Evolutionary conservation across 2,329 filamentous ascomycete species (phyloP).

Genomic region (Fusarium robinianum): DNA sequence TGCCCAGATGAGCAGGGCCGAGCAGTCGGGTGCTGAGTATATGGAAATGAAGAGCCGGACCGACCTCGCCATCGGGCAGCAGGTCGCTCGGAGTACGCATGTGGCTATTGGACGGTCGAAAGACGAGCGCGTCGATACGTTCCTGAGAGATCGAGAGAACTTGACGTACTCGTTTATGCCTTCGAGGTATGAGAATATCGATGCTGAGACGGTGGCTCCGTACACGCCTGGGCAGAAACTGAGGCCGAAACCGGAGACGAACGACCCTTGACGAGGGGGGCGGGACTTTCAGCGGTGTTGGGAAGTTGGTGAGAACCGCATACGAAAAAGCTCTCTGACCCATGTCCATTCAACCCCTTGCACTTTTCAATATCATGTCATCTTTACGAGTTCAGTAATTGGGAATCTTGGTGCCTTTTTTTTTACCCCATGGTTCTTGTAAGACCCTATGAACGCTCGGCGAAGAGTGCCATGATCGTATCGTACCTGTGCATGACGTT

Average conservation of each 20-base stretch:
- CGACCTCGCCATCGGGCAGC: slow-evolving; percentile 65
- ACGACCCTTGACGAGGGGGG: too few species aligned
- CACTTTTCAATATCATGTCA: too few species aligned
- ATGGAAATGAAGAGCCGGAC: slow-evolving; percentile 70
- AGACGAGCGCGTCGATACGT: slow-evolving; percentile 74
- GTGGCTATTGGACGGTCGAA: slow-evolving; percentile 57
- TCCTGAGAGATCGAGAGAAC: slow-evolving; percentile 73
- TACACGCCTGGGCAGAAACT: slow-evolving; percentile 7
- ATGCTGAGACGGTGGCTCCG: slow-evolving; percentile 13
- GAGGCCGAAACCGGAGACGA: not conserved
- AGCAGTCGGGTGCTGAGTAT: slow-evolving; percentile 62
- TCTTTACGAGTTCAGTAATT: too few species aligned
- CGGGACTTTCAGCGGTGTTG: too few species aligned
- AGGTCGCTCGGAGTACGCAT: slow-evolving; percentile 58
- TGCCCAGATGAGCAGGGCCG: slow-evolving; percentile 72
- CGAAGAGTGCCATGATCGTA: too few species aligned
- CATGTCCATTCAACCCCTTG: too few species aligned
- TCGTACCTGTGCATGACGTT: too few species aligned
- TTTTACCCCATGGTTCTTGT: too few species aligned
- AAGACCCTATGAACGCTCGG: too few species aligned
- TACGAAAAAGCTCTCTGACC: too few species aligned
- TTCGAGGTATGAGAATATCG: slow-evolving; percentile 36
- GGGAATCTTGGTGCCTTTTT: too few species aligned
- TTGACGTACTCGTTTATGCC: slow-evolving; percentile 41
- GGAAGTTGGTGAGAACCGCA: too few species aligned